A percentile compares a stretch with the other conserved stretches of the same genome.
Evolutionary conservation across 1,284 basidiomycete genomes (phyloP).

Genomic region (Acaromyces ingoldii): DNA sequence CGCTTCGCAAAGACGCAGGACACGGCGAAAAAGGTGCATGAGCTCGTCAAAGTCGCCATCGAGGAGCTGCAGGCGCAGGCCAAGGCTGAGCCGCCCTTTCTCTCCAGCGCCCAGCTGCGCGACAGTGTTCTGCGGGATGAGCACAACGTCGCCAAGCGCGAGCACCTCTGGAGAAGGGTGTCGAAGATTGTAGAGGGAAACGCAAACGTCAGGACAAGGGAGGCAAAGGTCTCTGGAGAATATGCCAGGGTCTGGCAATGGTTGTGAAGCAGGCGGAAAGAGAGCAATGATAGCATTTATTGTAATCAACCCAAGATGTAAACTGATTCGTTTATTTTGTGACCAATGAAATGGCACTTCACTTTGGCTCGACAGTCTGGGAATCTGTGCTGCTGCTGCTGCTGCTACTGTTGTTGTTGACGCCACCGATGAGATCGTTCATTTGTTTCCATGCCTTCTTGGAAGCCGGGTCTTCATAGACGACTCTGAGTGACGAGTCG

Average conservation of each 20-base stretch:
- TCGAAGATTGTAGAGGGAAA: slow-evolving; percentile 85
- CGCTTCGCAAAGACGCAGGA: slow-evolving; percentile 11
- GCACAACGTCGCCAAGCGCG: slow-evolving; percentile 65
- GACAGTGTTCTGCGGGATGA: slow-evolving; percentile 81
- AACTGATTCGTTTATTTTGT: too few species aligned
- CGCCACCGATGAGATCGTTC: too few species aligned
- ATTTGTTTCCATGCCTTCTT: too few species aligned
- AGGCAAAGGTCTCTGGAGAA: slow-evolving; percentile 79
- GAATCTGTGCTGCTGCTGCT: too few species aligned
- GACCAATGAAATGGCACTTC: too few species aligned
- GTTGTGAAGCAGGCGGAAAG: too few species aligned
- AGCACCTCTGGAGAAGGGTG: slow-evolving; percentile 77
- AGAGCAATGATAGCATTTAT: too few species aligned
- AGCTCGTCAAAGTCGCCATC: slow-evolving; percentile 25
- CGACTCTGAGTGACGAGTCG: too few species aligned
- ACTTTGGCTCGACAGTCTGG: too few species aligned
- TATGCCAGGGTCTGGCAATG: slow-evolving; percentile 59
- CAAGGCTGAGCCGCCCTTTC: slow-evolving; percentile 77
- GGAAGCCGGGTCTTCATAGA: too few species aligned
- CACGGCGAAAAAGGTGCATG: slow-evolving; percentile 15
- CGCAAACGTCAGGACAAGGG: slow-evolving; percentile 81
- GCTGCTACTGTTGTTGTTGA: too few species aligned
- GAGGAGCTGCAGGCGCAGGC: slow-evolving; percentile 60
- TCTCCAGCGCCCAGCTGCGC: slow-evolving; percentile 83
- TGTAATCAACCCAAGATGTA: too few species aligned